A percentile compares a stretch with the other conserved stretches of the same genome.
These are phyloP conservation scores for Salvia sclarea DNA, from an alignment of 305 asterid species.

Conservation along the genomic window DNA sequence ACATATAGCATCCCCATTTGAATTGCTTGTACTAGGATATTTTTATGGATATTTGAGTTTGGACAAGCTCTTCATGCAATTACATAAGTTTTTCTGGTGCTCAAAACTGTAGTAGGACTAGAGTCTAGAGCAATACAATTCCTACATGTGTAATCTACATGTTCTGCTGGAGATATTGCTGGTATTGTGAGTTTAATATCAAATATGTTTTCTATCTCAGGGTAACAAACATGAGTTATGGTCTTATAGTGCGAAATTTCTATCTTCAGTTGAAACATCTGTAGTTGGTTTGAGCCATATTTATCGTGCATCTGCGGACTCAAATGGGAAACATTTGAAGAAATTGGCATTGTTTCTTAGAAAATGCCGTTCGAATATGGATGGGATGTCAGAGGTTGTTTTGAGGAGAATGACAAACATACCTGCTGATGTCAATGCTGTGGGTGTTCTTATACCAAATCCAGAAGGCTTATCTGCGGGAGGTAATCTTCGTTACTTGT, in stretches of 20 bases:
- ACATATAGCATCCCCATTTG: not conserved
- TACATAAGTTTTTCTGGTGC: not conserved
- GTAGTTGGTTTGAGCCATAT: constrained; percentile 85
- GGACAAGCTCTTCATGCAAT: constrained; percentile 26
- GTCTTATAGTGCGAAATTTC: constrained; percentile 46
- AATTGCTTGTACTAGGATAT: constrained; percentile 17
- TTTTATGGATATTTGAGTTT: constrained; percentile 15
- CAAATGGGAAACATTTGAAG: constrained; percentile 65
- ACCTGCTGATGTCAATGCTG: constrained; percentile 78
- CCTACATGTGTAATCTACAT: not conserved
- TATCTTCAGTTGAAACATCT: constrained; percentile 73
- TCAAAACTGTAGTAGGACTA: not conserved
- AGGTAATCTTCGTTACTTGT: constrained; percentile 45
- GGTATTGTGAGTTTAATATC: constrained; percentile 17
- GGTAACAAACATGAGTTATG: constrained; percentile 39
- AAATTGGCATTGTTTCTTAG: constrained; percentile 72
- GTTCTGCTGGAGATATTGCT: constrained; percentile 12
- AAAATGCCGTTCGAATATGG: constrained; percentile 53
- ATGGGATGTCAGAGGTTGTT: constrained; percentile 76
- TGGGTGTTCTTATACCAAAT: constrained; percentile 73
- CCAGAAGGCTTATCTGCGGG: constrained; percentile 51
- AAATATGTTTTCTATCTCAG: constrained; percentile 40
- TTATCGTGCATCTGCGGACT: constrained; percentile 65
- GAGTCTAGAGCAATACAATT: constrained; percentile 5
- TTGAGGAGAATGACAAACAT: constrained; percentile 70